Evolutionary conservation across 306 rosid species (phyloP).

Genomic region (Oemleria cerasiformis): DNA sequence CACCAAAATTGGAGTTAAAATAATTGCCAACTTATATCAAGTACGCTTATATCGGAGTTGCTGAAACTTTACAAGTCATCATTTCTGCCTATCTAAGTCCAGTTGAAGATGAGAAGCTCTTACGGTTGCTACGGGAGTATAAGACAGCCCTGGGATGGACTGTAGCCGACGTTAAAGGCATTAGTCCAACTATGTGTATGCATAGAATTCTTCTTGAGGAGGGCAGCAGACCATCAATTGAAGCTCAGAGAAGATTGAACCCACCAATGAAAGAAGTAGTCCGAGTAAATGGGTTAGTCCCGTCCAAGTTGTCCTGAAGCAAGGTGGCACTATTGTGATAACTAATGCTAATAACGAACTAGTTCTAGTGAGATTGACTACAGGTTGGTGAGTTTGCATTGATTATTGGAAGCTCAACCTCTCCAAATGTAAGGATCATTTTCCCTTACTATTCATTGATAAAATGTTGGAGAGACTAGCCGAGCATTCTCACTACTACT

Average conservation of each 20-base stretch:
- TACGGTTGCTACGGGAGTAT: background rate
- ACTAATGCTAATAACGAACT: background rate
- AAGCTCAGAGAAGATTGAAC: too few relatives aligned
- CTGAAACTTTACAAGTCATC: background rate
- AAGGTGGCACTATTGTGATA: background rate
- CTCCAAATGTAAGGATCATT: background rate
- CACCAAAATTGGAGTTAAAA: background rate
- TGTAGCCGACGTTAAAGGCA: background rate
- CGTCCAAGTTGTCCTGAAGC: background rate
- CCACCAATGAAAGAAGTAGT: too few relatives aligned
- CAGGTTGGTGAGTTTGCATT: background rate
- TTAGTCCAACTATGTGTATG: background rate
- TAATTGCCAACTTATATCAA: too few relatives aligned
- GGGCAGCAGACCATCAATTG: too few relatives aligned
- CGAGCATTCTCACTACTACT: too few relatives aligned
- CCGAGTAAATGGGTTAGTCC: background rate
- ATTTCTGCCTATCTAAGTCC: too few relatives aligned
- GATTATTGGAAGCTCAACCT: background rate
- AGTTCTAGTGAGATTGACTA: background rate
- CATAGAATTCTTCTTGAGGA: too few relatives aligned
- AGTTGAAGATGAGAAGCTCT: background rate
- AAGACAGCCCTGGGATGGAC: background rate
- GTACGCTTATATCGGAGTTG: background rate
- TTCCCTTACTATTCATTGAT: background rate
- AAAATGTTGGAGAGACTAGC: background rate